These are phyloP conservation scores for Penicillium hordei DNA, from an alignment of 2,329 filamentous ascomycete species.

Conservation along the genomic window DNA sequence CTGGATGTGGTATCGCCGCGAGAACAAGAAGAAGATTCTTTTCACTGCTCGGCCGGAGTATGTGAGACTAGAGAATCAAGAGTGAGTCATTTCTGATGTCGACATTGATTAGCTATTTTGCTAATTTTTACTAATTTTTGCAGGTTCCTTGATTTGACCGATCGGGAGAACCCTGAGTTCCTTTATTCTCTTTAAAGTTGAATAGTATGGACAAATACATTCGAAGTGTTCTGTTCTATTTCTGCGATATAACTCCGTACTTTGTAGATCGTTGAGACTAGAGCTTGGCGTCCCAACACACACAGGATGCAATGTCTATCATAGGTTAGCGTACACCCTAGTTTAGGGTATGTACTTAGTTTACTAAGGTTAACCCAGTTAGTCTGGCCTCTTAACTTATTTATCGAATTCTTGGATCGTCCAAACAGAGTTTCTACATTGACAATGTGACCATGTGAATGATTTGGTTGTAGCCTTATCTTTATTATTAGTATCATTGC, in stretches of 20 bases:
- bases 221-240: too few species aligned
- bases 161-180: constrained; percentile 66
- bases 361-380: background rate
- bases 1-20: constrained; percentile 58
- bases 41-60: constrained; percentile 57
- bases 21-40: constrained; percentile 61
- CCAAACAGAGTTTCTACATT: background rate
- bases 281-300: constrained; percentile 1
- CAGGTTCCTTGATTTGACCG: constrained; percentile 62
- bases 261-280: constrained; percentile 5
- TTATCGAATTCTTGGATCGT: background rate
- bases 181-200: constrained; percentile 50
- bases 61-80: constrained; percentile 63
- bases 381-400: background rate
- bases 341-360: too few species aligned
- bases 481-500: constrained; percentile 7
- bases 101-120: background rate
- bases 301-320: background rate
- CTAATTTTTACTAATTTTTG: background rate
- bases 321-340: background rate
- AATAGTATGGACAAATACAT: background rate
- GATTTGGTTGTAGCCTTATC: background rate
- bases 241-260: too few species aligned
- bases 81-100: constrained; percentile 45
- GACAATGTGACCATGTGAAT: background rate